Evolutionary conservation across 108 stramenopile species (phyloP).

Genomic region (Skeletonema grethae): DNA sequence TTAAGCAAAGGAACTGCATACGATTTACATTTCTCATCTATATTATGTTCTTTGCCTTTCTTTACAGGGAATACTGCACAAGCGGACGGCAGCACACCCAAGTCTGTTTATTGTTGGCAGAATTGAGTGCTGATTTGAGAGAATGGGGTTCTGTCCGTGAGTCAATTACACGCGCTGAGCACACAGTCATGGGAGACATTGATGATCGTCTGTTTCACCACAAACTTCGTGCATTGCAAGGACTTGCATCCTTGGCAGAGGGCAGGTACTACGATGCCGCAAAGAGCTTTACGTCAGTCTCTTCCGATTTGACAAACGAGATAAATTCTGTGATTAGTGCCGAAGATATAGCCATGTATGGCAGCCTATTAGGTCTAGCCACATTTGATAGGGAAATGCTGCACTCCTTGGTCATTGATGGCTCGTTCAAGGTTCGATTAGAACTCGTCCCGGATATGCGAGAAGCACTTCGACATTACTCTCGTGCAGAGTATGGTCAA

Average conservation of each 20-base stretch:
- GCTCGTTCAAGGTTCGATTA: slow-evolving; percentile 55
- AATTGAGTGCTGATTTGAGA: slow-evolving; percentile 56
- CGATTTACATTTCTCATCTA: neutral
- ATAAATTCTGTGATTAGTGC: slow-evolving; percentile 47
- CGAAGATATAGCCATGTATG: slow-evolving; percentile 80
- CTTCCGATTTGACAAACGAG: slow-evolving; percentile 43
- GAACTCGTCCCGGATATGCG: slow-evolving; percentile 53
- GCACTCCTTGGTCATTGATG: slow-evolving; percentile 36
- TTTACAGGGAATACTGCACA: slow-evolving; percentile 65
- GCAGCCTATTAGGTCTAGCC: slow-evolving; percentile 62
- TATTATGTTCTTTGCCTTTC: neutral
- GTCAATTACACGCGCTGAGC: slow-evolving; percentile 17
- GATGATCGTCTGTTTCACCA: slow-evolving; percentile 33
- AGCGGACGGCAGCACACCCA: slow-evolving; percentile 59
- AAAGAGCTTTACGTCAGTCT: slow-evolving; percentile 29
- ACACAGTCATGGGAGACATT: slow-evolving; percentile 17
- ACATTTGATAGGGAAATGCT: slow-evolving; percentile 39
- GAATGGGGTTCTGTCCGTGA: slow-evolving; percentile 39
- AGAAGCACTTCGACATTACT: slow-evolving; percentile 46
- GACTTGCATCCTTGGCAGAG: slow-evolving; percentile 45
- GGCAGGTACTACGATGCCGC: slow-evolving; percentile 46
- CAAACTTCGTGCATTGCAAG: slow-evolving; percentile 47
- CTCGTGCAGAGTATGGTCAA: slow-evolving; percentile 45
- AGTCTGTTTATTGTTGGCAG: slow-evolving; percentile 56
- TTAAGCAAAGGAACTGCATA: too few relatives aligned